These are phyloP conservation scores for Eustoma russellianum DNA, from an alignment of 257 asterid genomes.

Conservation along the genomic window DNA sequence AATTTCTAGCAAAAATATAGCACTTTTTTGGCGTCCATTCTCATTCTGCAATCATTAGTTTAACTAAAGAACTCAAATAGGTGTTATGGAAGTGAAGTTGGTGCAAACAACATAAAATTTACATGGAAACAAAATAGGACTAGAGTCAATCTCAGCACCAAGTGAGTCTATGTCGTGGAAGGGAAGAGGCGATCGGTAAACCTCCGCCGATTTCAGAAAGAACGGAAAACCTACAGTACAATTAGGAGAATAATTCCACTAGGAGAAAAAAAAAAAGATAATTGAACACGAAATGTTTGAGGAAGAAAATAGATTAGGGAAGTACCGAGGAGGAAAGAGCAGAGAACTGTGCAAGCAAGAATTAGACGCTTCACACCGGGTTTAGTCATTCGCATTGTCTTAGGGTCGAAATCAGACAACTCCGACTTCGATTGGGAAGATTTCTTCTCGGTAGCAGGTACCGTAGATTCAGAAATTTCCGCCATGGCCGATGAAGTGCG, in stretches of 20 bases:
- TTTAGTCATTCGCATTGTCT: constrained; percentile 56
- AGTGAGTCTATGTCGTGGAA: constrained; percentile 72
- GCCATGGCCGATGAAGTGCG: constrained; percentile 20
- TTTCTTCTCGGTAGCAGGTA: constrained; percentile 6
- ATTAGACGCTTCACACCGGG: constrained; percentile 81
- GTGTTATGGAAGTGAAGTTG: constrained; percentile 40
- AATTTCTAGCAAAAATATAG: too few relatives aligned
- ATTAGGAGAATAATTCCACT: not conserved
- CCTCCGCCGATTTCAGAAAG: constrained; percentile 65
- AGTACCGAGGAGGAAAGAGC: constrained; percentile 71
- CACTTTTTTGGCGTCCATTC: too few relatives aligned
- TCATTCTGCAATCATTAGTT: too few relatives aligned
- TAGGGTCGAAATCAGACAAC: constrained; percentile 22
- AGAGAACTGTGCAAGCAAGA: constrained; percentile 60
- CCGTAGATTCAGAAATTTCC: constrained; percentile 45
- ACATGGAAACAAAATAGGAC: constrained; percentile 65
- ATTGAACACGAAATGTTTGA: not conserved
- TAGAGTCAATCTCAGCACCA: constrained; percentile 52
- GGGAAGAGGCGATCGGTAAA: constrained; percentile 87
- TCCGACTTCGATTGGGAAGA: constrained; percentile 6
- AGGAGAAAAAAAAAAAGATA: constrained; percentile 1
- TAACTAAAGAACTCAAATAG: constrained; percentile 35
- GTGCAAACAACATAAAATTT: constrained; percentile 56
- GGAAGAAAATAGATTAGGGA: not conserved
- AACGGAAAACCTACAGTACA: constrained; percentile 54